Conservation (phyloP, 2,329 filamentous ascomycete species). For the Alternaria consortialis region DNA sequence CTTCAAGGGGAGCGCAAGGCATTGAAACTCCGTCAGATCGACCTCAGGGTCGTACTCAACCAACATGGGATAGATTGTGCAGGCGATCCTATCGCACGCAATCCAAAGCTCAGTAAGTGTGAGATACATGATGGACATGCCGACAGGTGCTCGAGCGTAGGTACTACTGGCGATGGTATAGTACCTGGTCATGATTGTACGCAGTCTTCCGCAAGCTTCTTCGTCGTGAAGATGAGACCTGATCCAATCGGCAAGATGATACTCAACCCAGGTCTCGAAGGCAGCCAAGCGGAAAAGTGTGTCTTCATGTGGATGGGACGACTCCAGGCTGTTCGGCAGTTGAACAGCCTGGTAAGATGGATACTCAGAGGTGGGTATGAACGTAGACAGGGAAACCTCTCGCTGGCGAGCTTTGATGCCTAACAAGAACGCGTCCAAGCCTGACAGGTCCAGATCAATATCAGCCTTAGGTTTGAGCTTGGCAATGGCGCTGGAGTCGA, state of each 20-base stretch:
- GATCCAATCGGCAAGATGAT: slow-evolving; percentile 54
- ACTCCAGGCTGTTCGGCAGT: slow-evolving; percentile 17
- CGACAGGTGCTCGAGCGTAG: slow-evolving; percentile 58
- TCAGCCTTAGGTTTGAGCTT: slow-evolving; percentile 25
- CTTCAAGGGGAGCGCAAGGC: slow-evolving; percentile 57
- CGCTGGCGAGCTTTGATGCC: slow-evolving; percentile 12
- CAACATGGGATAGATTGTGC: slow-evolving; percentile 53
- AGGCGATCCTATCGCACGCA: slow-evolving; percentile 61
- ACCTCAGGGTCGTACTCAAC: slow-evolving; percentile 60
- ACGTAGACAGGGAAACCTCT: slow-evolving; percentile 3
- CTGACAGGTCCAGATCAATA: slow-evolving; percentile 25
- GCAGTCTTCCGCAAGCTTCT: slow-evolving; percentile 36
- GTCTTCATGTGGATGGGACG: slow-evolving; percentile 18
- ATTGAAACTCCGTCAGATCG: slow-evolving; percentile 51
- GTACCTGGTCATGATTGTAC: slow-evolving; percentile 28
- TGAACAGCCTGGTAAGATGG: slow-evolving; percentile 12
- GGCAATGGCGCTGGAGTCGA: slow-evolving; percentile 9
- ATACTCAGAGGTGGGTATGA: slow-evolving; percentile 20
- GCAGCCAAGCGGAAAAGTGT: slow-evolving; percentile 52
- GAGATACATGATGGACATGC: slow-evolving; percentile 64
- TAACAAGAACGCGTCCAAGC: slow-evolving; percentile 29
- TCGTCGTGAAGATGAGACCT: slow-evolving; percentile 25
- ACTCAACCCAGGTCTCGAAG: slow-evolving; percentile 62
- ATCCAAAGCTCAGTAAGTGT: slow-evolving; percentile 68
- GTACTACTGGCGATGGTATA: slow-evolving; percentile 4